These are phyloP conservation scores for Teratosphaeria nubilosa DNA, from an alignment of 2,329 filamentous ascomycete species.

Conservation along the genomic window DNA sequence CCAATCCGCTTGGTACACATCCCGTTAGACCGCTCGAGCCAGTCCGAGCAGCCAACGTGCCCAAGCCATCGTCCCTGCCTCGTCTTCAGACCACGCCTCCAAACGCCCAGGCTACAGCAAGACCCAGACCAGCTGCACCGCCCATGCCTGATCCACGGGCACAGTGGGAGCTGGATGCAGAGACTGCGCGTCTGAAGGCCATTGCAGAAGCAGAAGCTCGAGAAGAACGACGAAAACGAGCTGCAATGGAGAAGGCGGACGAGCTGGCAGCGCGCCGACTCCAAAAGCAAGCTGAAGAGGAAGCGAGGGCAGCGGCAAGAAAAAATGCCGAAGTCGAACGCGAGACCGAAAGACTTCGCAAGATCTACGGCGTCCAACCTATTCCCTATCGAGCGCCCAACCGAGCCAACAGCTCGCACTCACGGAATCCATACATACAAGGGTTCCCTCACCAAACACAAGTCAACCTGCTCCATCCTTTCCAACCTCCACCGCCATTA, in stretches of 20 bases:
- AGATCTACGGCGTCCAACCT: conserved; percentile 51
- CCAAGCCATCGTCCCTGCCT: conserved; percentile 17
- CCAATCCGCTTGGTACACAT: conserved; percentile 8
- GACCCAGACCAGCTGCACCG: conserved; percentile 15
- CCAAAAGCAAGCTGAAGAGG: conserved; percentile 41
- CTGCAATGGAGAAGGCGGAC: conserved; percentile 49
- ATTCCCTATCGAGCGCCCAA: conserved; percentile 1
- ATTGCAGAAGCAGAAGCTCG: conserved; percentile 34
- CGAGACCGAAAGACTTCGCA: conserved; percentile 66
- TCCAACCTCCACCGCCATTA: conserved; percentile 7
- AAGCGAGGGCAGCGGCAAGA: conserved; percentile 47
- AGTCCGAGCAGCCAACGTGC: conserved; percentile 5
- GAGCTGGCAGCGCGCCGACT: conserved; percentile 48
- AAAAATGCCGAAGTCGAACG: conserved; percentile 49
- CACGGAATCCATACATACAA: conserved; percentile 9
- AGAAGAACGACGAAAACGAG: conserved; percentile 39
- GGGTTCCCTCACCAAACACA: conserved; percentile 14
- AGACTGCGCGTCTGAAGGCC: conserved; percentile 38
- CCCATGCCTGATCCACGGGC: conserved; percentile 40
- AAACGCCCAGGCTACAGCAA: not conserved
- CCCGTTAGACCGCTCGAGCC: conserved; percentile 1
- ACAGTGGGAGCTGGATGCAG: conserved; percentile 43
- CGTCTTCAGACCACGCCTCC: conserved; percentile 18
- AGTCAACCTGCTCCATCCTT: conserved; percentile 3
- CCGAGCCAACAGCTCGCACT: conserved; percentile 5